Percentiles rank a stretch among this genome's conserved stretches.
Evolutionary conservation across 2,329 filamentous ascomycete species (phyloP).

Genomic region (Malbranchea zuffiana): DNA sequence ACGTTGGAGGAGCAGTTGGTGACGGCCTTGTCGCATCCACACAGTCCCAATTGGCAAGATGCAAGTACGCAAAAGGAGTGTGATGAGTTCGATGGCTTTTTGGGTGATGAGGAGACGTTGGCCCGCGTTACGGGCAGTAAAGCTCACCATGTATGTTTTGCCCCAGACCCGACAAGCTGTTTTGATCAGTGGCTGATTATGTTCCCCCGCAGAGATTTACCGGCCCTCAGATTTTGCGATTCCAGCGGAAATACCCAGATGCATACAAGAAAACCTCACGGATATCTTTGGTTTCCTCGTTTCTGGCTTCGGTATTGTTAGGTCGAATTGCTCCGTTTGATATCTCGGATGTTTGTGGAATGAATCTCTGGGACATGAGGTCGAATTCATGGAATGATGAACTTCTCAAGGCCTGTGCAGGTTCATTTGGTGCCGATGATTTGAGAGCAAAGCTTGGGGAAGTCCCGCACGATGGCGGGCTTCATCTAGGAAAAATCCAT

Average conservation of each 20-base stretch:
- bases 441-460: constrained; percentile 69
- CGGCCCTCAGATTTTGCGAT: constrained; percentile 88
- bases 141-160: constrained; percentile 72
- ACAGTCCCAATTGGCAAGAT: constrained; percentile 96
- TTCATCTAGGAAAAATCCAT: constrained; percentile 63
- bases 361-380: constrained; percentile 91
- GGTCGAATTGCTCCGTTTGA: constrained; percentile 81
- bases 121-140: constrained; percentile 79
- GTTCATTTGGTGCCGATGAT: constrained; percentile 49
- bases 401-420: constrained; percentile 65
- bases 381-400: constrained; percentile 60
- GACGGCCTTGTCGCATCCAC: constrained; percentile 67
- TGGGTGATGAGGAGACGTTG: constrained; percentile 57
- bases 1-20: constrained; percentile 62
- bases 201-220: constrained; percentile 62
- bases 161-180: neutral
- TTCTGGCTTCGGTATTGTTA: constrained; percentile 81
- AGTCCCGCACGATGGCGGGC: constrained; percentile 69
- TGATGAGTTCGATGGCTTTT: constrained; percentile 66
- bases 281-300: constrained; percentile 91
- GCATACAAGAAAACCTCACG: constrained; percentile 70
- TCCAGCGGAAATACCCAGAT: constrained; percentile 66
- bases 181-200: neutral
- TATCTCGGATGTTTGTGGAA: constrained; percentile 87
- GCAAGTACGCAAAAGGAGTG: constrained; percentile 88